Evolutionary conservation across 768 basidiomycete genomes (phyloP).

Genomic region (Mycena albidolilacea): DNA sequence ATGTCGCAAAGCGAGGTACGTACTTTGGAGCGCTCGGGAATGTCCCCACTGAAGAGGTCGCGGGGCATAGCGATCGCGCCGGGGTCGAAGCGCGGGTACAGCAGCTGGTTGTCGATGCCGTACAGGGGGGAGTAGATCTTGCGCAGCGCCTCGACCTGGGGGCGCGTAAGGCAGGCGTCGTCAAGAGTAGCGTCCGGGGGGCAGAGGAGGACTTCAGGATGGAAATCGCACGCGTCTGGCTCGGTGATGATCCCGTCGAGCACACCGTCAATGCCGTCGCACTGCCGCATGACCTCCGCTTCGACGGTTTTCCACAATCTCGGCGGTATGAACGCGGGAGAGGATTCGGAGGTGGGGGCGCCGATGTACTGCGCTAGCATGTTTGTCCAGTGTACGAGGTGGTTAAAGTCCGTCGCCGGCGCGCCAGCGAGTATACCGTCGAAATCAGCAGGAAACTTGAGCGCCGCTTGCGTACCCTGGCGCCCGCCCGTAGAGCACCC

Average conservation of each 20-base stretch:
- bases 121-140: constrained; percentile 43
- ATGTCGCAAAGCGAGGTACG: too few species aligned
- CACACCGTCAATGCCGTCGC: constrained; percentile 42
- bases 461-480: constrained; percentile 44
- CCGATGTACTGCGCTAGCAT: constrained; percentile 26
- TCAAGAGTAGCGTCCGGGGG: too few species aligned
- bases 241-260: constrained; percentile 44
- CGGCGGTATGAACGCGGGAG: constrained; percentile 36
- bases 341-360: constrained; percentile 24
- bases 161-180: constrained; percentile 35
- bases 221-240: constrained; percentile 44
- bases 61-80: constrained; percentile 14
- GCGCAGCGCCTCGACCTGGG: constrained; percentile 42
- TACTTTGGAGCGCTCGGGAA: constrained; percentile 3
- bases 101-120: constrained; percentile 30
- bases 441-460: constrained; percentile 46
- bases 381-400: constrained; percentile 28
- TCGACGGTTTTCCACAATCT: constrained; percentile 40
- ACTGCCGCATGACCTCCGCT: constrained; percentile 38
- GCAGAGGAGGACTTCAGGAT: constrained; percentile 41
- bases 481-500: constrained; percentile 49
- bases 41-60: constrained; percentile 7
- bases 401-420: constrained; percentile 41
- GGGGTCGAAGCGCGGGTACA: constrained; percentile 40
- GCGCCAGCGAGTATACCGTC: constrained; percentile 47